Conservation (phyloP, 208 protist species). For the Zelonia costaricensis region DNA sequence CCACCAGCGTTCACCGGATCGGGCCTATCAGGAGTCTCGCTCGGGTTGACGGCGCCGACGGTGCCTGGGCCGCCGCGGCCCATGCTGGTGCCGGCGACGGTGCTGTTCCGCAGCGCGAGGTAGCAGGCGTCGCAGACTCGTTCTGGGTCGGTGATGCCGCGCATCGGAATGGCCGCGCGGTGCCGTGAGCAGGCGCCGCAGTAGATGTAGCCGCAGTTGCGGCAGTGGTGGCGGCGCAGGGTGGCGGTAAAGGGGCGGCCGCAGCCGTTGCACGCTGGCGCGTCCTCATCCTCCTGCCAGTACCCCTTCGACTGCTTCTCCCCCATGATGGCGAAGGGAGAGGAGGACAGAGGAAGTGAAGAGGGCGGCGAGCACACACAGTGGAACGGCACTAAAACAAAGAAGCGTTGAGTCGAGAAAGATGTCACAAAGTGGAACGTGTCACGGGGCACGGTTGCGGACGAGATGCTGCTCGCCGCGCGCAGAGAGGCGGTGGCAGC, state of each 20-base stretch:
- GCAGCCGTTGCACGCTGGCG: slow-evolving; percentile 79
- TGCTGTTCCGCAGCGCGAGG: slow-evolving; percentile 38
- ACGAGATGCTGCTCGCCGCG: no score
- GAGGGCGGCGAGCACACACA: no score
- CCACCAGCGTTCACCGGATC: not conserved
- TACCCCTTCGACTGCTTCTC: slow-evolving; percentile 63
- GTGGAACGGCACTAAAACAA: no score
- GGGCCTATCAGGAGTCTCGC: slow-evolving; percentile 2
- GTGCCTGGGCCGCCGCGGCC: slow-evolving; percentile 2
- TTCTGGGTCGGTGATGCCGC: slow-evolving; percentile 46
- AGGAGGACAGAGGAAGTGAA: no score
- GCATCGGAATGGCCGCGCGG: slow-evolving; percentile 49
- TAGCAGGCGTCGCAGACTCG: slow-evolving; percentile 83
- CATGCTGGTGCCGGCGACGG: slow-evolving; percentile 12
- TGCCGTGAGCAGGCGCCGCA: slow-evolving; percentile 84
- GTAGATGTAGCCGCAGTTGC: slow-evolving; percentile 93
- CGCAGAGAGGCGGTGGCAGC: no score
- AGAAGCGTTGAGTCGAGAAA: no score
- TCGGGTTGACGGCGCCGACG: slow-evolving; percentile 12
- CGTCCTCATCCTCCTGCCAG: slow-evolving; percentile 90
- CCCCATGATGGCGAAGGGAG: slow-evolving; percentile 35
- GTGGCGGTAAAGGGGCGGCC: slow-evolving; percentile 63
- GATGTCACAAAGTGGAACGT: no score
- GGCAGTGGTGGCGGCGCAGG: slow-evolving; percentile 91
- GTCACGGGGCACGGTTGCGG: no score